A percentile compares a stretch with the other conserved stretches of the same genome.
Evolutionary conservation across 2,329 filamentous ascomycete genomes (phyloP).

Genomic region (Trichoderma polysporum): DNA sequence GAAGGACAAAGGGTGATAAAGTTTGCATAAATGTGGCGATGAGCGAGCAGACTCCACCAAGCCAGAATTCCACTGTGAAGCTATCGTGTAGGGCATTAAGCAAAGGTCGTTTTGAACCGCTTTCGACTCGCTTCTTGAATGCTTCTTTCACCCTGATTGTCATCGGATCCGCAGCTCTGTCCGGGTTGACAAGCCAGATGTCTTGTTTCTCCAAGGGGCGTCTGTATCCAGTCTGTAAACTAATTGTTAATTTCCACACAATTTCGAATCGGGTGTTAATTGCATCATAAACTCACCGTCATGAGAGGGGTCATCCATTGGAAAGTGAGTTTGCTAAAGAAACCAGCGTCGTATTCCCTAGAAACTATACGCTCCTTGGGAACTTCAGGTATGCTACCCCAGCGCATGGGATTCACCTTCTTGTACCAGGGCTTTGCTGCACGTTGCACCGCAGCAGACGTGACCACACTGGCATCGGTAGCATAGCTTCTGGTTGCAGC

Average conservation of each 20-base stretch:
- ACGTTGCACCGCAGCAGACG: constrained; percentile 36
- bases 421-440: constrained; percentile 62
- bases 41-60: constrained; percentile 78
- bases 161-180: constrained; percentile 69
- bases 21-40: constrained; percentile 73
- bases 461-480: constrained; percentile 51
- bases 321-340: constrained; percentile 76
- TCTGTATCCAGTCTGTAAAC: constrained; percentile 73
- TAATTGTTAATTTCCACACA: not conserved
- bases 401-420: constrained; percentile 60
- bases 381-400: constrained; percentile 56
- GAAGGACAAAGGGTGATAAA: constrained; percentile 78
- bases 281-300: constrained; percentile 52
- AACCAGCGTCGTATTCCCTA: constrained; percentile 69
- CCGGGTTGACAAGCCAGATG: constrained; percentile 84
- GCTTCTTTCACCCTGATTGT: constrained; percentile 64
- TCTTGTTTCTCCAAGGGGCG: constrained; percentile 80
- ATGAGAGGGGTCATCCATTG: constrained; percentile 91
- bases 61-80: constrained; percentile 78
- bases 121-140: constrained; percentile 66
- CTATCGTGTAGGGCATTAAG: constrained; percentile 82
- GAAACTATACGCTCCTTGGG: constrained; percentile 56
- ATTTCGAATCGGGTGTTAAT: not conserved
- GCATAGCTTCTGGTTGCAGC: constrained; percentile 49
- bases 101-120: constrained; percentile 71